Conservation (phyloP, 192 early-diverging fungal genomes). For the Umbelopsis vinacea region DNA sequence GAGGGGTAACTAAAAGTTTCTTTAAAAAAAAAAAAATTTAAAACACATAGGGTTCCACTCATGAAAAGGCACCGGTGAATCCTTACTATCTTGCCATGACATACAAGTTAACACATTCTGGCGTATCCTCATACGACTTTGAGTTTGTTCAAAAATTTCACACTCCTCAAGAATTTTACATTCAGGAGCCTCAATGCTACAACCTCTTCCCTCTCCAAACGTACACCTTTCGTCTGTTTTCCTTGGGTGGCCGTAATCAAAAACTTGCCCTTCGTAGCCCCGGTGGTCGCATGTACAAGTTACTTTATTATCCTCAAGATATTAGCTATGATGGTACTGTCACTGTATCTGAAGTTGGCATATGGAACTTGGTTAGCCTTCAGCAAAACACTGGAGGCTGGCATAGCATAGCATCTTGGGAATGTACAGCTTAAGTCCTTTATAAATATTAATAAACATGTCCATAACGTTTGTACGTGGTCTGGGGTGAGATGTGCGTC, state of each 20-base stretch:
- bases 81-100: conserved; percentile 6
- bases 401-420: conserved; percentile 38
- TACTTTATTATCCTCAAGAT: conserved; percentile 40
- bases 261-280: conserved; percentile 44
- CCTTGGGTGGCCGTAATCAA: conserved; percentile 25
- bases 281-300: conserved; percentile 34
- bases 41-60: conserved; percentile 20
- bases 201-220: conserved; percentile 49
- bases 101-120: conserved; percentile 37
- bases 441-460: not conserved
- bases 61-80: conserved; percentile 28
- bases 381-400: conserved; percentile 35
- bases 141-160: conserved; percentile 49
- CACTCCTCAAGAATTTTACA: conserved; percentile 50
- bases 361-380: conserved; percentile 41
- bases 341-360: conserved; percentile 32
- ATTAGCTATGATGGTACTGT: conserved; percentile 32
- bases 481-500: not conserved
- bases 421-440: conserved; percentile 24
- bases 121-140: conserved; percentile 33
- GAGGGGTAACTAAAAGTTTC: too few species aligned
- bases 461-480: not conserved
- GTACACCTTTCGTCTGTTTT: conserved; percentile 45
- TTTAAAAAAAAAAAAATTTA: too few species aligned
- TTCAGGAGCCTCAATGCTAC: conserved; percentile 54